Conservation (phyloP, 2,329 filamentous ascomycete species). For the Fusarium subglutinans region DNA sequence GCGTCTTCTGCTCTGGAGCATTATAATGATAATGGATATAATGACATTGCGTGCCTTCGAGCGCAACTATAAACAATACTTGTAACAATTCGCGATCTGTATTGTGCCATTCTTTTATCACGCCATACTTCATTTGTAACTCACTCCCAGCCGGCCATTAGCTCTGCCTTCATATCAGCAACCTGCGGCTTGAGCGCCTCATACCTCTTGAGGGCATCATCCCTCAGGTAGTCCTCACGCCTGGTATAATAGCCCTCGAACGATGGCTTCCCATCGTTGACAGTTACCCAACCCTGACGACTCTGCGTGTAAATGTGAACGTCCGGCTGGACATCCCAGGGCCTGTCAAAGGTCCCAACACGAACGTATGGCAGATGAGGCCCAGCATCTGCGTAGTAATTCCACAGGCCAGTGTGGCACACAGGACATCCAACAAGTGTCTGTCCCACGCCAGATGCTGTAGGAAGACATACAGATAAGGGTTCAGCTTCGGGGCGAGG, state of each 20-base stretch:
- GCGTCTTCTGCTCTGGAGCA: constrained; percentile 27
- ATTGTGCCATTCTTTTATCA: neutral
- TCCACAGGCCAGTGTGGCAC: constrained; percentile 54
- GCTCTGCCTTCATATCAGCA: constrained; percentile 26
- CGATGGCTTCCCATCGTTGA: constrained; percentile 49
- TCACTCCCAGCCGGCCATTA: constrained; percentile 18
- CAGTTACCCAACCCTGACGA: constrained; percentile 50
- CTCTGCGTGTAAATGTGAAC: constrained; percentile 56
- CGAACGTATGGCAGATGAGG: constrained; percentile 50
- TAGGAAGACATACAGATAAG: constrained; percentile 47
- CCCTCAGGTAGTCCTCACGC: constrained; percentile 45
- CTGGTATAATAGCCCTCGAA: constrained; percentile 50
- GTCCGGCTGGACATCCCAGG: constrained; percentile 52
- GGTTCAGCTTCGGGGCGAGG: constrained; percentile 7
- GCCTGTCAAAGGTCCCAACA: constrained; percentile 55
- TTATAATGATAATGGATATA: constrained; percentile 22
- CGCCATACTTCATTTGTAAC: neutral
- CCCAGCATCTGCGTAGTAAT: constrained; percentile 50
- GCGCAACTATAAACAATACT: neutral
- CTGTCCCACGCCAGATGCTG: constrained; percentile 53
- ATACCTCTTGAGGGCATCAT: constrained; percentile 46
- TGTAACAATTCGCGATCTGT: neutral
- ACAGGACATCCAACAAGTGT: constrained; percentile 53
- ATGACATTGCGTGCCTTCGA: constrained; percentile 12
- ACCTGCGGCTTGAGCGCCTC: constrained; percentile 36